phyloP scores from a whole-genome alignment of 1,139 yeast species.

The Arxiozyma telluris region DNA sequence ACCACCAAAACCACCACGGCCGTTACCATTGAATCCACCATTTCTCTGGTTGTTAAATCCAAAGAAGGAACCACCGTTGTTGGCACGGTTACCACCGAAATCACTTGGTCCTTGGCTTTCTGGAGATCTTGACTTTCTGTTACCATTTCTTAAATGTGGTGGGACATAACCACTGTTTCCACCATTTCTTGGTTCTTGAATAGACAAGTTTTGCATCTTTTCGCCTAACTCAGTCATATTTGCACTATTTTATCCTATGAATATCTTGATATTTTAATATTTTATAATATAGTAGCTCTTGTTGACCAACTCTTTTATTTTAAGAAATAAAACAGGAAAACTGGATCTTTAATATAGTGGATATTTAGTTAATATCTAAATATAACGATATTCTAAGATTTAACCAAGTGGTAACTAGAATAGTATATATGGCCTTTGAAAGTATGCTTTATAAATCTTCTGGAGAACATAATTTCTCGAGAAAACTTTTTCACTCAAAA shows the following conservation, averaged over 20 bases:
- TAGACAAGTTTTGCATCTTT: slow-evolving; percentile 37
- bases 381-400: not conserved
- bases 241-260: not conserved
- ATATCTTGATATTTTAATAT: too few relatives aligned
- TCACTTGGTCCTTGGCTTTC: slow-evolving; percentile 7
- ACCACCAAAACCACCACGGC: slow-evolving; percentile 20
- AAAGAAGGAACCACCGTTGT: slow-evolving; percentile 24
- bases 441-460: not conserved
- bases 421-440: too few relatives aligned
- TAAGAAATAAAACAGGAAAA: not conserved
- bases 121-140: slow-evolving; percentile 2
- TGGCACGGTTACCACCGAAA: slow-evolving; percentile 22
- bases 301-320: not conserved
- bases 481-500: too few relatives aligned
- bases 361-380: not conserved
- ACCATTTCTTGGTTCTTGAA: slow-evolving; percentile 15
- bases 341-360: not conserved
- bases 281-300: not conserved
- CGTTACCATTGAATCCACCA: slow-evolving; percentile 1
- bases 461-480: not conserved
- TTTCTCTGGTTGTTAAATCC: slow-evolving; percentile 12
- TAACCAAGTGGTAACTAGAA: not conserved
- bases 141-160: slow-evolving; percentile 47
- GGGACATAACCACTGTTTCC: slow-evolving; percentile 46
- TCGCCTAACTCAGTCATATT: slow-evolving; percentile 40